A percentile compares a stretch with the other conserved stretches of the same genome.
Conservation (phyloP, 2,329 filamentous ascomycete genomes). For the Exophiala aquamarina region DNA sequence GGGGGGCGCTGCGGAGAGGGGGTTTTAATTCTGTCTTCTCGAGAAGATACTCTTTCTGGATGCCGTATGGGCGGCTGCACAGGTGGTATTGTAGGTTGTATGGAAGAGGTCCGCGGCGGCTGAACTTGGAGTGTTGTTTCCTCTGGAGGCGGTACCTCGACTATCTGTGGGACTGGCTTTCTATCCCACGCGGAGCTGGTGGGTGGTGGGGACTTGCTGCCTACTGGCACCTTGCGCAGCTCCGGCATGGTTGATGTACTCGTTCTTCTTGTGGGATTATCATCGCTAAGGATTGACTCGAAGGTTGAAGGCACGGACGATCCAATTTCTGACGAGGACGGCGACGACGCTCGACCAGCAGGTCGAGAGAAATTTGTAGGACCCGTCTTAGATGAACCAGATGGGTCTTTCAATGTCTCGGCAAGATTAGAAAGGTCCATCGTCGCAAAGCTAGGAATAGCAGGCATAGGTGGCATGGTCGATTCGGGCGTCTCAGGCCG, state of each 20-base stretch:
- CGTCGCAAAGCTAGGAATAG: conserved; percentile 33
- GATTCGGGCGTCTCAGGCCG: conserved; percentile 21
- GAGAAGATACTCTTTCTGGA: conserved; percentile 54
- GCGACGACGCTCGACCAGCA: conserved; percentile 14
- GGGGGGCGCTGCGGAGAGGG: conserved; percentile 49
- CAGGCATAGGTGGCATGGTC: conserved; percentile 32
- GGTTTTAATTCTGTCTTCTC: conserved; percentile 37
- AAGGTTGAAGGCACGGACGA: conserved; percentile 26
- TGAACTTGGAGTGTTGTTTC: conserved; percentile 14
- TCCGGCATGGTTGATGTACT: conserved; percentile 38
- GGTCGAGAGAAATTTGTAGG: conserved; percentile 28
- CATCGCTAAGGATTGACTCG: conserved; percentile 33
- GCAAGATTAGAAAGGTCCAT: conserved; percentile 42
- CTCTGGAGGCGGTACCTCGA: conserved; percentile 33
- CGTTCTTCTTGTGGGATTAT: conserved; percentile 31
- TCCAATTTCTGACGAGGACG: conserved; percentile 7
- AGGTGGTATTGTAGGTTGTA: conserved; percentile 13
- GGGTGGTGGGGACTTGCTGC: conserved; percentile 56
- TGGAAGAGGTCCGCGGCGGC: conserved; percentile 17
- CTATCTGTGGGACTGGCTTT: conserved; percentile 53
- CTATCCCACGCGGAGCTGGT: conserved; percentile 53
- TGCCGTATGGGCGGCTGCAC: conserved; percentile 35
- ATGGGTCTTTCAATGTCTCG: conserved; percentile 44
- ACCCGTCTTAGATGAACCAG: conserved; percentile 27
- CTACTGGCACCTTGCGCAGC: conserved; percentile 53